Conservation (phyloP, 1,284 basidiomycete genomes). For the Moesziomyces parantarcticus region DNA sequence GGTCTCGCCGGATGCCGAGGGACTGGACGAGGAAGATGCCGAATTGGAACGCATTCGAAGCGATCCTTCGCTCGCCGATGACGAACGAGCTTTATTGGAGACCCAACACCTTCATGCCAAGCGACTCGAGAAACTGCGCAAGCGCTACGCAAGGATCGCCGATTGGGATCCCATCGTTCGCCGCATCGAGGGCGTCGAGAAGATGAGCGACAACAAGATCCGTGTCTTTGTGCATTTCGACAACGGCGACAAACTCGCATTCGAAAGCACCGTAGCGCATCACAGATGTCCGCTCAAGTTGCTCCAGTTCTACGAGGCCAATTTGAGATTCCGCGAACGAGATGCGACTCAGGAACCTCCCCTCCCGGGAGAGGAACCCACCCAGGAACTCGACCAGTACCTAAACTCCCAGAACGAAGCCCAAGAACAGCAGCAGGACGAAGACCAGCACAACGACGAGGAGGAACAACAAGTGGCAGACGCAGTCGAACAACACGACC, state of each 20-base stretch:
- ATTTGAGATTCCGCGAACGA: slow-evolving; percentile 31
- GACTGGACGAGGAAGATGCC: slow-evolving; percentile 17
- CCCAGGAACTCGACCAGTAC: too few relatives aligned
- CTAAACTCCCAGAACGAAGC: too few relatives aligned
- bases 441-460: too few relatives aligned
- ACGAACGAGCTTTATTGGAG: slow-evolving; percentile 18
- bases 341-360: not conserved
- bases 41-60: slow-evolving; percentile 20
- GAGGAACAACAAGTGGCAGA: too few relatives aligned
- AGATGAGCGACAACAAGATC: slow-evolving; percentile 34
- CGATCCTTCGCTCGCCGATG: slow-evolving; percentile 18
- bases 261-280: slow-evolving; percentile 37
- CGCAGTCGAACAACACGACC: too few relatives aligned
- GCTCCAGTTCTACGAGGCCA: slow-evolving; percentile 49
- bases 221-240: slow-evolving; percentile 46
- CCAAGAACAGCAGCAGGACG: too few relatives aligned
- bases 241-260: slow-evolving; percentile 38
- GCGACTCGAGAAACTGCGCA: slow-evolving; percentile 31
- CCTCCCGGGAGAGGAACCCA: too few relatives aligned
- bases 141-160: slow-evolving; percentile 38
- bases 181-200: slow-evolving; percentile 45
- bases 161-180: slow-evolving; percentile 56
- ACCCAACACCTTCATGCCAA: slow-evolving; percentile 27
- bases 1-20: slow-evolving; percentile 7
- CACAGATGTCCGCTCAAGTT: slow-evolving; percentile 53